phyloP scores from a whole-genome alignment of 2,329 filamentous ascomycete genomes.

The Pochonia chlamydosporia region DNA sequence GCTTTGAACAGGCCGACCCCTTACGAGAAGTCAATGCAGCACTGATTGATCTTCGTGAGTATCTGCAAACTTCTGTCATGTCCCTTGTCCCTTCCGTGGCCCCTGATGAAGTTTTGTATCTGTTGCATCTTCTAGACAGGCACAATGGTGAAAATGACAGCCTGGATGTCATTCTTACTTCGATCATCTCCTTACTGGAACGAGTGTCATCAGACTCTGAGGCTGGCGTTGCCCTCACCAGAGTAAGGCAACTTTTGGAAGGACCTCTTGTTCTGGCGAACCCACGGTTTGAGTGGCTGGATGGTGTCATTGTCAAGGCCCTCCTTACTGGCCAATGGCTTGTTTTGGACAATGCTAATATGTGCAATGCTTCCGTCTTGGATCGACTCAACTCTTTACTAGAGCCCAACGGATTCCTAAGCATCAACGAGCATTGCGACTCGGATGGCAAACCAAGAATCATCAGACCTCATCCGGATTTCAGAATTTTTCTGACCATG shows the following conservation, averaged over 20 bases:
- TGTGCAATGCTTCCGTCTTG: conserved; percentile 91
- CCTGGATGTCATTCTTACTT: conserved; percentile 30
- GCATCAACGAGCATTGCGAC: conserved; percentile 88
- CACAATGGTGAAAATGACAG: conserved; percentile 31
- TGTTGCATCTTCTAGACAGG: conserved; percentile 45
- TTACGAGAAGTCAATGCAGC: conserved; percentile 61
- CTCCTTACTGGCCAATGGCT: conserved; percentile 85
- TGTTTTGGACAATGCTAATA: conserved; percentile 92
- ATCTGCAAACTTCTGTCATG: conserved; percentile 46
- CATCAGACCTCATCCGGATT: conserved; percentile 76
- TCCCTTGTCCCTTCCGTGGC: conserved; percentile 40
- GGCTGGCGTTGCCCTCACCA: conserved; percentile 41
- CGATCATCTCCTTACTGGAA: conserved; percentile 33
- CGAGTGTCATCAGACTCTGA: conserved; percentile 37
- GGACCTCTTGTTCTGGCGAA: conserved; percentile 55
- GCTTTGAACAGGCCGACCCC: conserved; percentile 90
- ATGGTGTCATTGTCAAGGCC: conserved; percentile 85
- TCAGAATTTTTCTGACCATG: conserved; percentile 89
- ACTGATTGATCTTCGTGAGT: conserved; percentile 42
- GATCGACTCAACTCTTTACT: conserved; percentile 92
- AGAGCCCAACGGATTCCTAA: conserved; percentile 80
- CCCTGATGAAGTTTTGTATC: conserved; percentile 39
- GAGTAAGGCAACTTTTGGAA: conserved; percentile 44
- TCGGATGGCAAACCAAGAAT: conserved; percentile 74
- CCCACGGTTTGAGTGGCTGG: conserved; percentile 91